Conservation (phyloP, 2,329 filamentous ascomycete genomes). For the Diatrype stigma region DNA sequence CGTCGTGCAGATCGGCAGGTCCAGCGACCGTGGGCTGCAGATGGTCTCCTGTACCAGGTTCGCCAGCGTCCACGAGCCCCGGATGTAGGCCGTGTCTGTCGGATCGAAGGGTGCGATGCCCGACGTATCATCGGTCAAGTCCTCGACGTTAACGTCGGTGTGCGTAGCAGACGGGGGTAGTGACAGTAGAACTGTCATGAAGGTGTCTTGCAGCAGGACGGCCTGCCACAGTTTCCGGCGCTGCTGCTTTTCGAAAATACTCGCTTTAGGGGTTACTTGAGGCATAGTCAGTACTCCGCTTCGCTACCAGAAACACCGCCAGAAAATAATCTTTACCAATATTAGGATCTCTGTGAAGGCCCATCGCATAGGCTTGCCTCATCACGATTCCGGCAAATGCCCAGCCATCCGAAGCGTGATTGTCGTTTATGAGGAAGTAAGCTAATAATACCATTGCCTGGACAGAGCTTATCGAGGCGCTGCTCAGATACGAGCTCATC, state of each 20-base stretch:
- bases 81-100: conserved; percentile 66
- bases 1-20: conserved; percentile 66
- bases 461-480: conserved; percentile 66
- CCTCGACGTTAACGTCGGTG: conserved; percentile 73
- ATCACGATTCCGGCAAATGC: conserved; percentile 75
- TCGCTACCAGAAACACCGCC: background rate
- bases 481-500: conserved; percentile 72
- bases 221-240: conserved; percentile 79
- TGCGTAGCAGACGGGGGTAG: conserved; percentile 75
- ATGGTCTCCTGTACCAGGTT: conserved; percentile 75
- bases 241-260: conserved; percentile 70
- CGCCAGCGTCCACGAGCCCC: conserved; percentile 73
- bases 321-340: conserved; percentile 43
- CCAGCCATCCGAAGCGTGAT: conserved; percentile 79
- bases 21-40: conserved; percentile 69
- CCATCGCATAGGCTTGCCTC: conserved; percentile 77
- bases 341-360: conserved; percentile 73
- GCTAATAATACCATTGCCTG: conserved; percentile 80
- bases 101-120: conserved; percentile 57
- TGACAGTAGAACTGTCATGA: conserved; percentile 72
- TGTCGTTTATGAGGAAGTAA: conserved; percentile 83
- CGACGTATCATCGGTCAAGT: conserved; percentile 60
- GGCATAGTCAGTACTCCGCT: conserved; percentile 5
- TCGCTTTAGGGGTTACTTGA: conserved; percentile 59
- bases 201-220: conserved; percentile 75